Evolutionary conservation across 441 rosid species (phyloP), one percentile per base, ranked within the genome.

Genomic region (Eugenia klotzschiana): DNA sequence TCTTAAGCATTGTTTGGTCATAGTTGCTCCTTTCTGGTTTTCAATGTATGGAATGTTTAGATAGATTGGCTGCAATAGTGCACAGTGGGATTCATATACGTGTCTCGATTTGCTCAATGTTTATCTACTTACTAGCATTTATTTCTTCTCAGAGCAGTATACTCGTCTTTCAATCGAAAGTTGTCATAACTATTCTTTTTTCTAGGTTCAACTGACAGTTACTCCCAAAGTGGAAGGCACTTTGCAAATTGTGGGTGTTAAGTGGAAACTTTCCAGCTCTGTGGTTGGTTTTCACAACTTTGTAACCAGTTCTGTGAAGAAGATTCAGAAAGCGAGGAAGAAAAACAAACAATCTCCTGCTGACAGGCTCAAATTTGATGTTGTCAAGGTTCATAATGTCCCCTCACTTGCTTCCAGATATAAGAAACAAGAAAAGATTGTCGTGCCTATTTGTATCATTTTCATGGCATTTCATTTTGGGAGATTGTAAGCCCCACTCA

Each of bases 201-300:
- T 86, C 80, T 89, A 97, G 99, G 98, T 96, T 87, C 93, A 94
- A 91, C 93, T 94, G 74, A 91, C 90, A 15, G 98, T 97, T 80
- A 94, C 95, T 84, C 98, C 99, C 55, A 89, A 84, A 82, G 92
- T 89, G 79, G 98, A 96, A 94, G 99, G 99, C 87, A 85, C 82
- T 88, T 93, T 97, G 79, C 96, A 90, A 89, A 90, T 97, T 91
- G 91, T 92, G 29, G 99, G 99, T 79, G 92, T 97, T 81, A 93
- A 94, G 85, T 97, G 99, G 99, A 95, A 94, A 88, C 85, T 97
- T 82, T 94, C 97, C 80, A 95, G 95, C 87, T 96, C 94, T 79
- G 90, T 96, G 43, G 89, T 89, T 87, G 96, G 99, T 85, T 92
- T 90, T 60, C 91, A 90, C 84, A 90, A 91, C 85, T 97, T 97